Evolutionary conservation across 176 grass and related monocot genomes (phyloP), one percentile per base, ranked within the genome.

Genomic region (Chloris gayana): DNA sequence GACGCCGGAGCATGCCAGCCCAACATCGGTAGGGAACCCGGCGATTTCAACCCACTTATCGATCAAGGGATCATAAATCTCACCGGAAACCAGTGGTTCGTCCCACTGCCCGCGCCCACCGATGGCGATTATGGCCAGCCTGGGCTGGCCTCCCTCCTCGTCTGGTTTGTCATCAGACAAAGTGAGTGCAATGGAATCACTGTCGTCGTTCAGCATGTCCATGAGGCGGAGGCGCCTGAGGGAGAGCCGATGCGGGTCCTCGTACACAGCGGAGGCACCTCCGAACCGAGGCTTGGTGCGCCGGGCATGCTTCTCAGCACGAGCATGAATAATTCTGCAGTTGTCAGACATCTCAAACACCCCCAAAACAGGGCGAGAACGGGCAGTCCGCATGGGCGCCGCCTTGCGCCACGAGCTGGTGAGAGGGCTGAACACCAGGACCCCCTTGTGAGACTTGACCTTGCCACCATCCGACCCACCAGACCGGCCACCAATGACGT

Each of bases 21-120:
- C 95, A 57, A 98, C 89, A 63, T 94, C 88, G 11, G 77, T 32
- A 39, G 95, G 95, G 70, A 98, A 90, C 12, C 83, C 81, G 13
- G 87, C 78, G 57, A 98, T 94, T 25, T 94, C 90, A 1, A 81
- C 44, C 95, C 95, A 98, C 75, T 35, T 85, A 69, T 94, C 90
- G 13, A 82, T 81, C 45, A 87, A 4, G 0, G 95, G 86, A 77
- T 98, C 84, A 14, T 98, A 98, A 21, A 93, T 79, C 72, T 98
- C 95, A 3, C 90, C 90, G 14, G 95, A 94, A 39, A 92, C 90
- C 33, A 98, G 79, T 10, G 89, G 92, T 50, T 98, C 90, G 61
- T 93, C 95, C 92, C 92, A 94, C 8, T 50, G 69, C 22, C 95
- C 95, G 12, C 82, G 85, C 57, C 95, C 95, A 5, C 95, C 92